Evolutionary conservation across 2,329 filamentous ascomycete genomes (phyloP).

Genomic region (Phialophora macrospora): DNA sequence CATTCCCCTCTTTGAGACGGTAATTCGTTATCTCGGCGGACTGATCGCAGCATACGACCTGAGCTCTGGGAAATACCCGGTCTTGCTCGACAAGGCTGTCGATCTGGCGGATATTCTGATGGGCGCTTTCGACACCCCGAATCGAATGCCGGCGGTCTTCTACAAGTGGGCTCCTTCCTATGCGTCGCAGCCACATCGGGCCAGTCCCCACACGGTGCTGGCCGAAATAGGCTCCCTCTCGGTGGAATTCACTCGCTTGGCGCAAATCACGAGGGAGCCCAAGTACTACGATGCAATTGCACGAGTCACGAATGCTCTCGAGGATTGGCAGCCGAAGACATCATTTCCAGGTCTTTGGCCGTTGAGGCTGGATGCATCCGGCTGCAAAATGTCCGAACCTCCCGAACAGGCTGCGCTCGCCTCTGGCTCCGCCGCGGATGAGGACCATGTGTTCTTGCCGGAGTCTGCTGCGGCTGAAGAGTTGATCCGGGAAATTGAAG

Average conservation of each 20-base stretch:
- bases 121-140: conserved; percentile 86
- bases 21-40: conserved; percentile 88
- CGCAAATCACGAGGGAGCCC: conserved; percentile 78
- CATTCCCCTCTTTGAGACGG: conserved; percentile 92
- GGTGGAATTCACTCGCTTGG: conserved; percentile 86
- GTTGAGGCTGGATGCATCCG: conserved; percentile 73
- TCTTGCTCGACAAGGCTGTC: conserved; percentile 76
- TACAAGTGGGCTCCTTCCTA: conserved; percentile 76
- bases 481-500: neutral
- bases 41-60: conserved; percentile 86
- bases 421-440: conserved; percentile 37
- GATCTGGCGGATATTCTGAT: conserved; percentile 81
- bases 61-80: conserved; percentile 68
- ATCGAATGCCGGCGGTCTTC: conserved; percentile 85
- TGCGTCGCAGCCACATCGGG: conserved; percentile 61
- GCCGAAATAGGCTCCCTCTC: conserved; percentile 78
- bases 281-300: conserved; percentile 91
- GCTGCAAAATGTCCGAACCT: conserved; percentile 63
- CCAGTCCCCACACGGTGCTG: conserved; percentile 61
- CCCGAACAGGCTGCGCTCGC: conserved; percentile 1
- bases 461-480: neutral
- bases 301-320: conserved; percentile 79
- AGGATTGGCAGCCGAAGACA: conserved; percentile 73
- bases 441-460: neutral
- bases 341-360: conserved; percentile 81